These are phyloP conservation scores for Tephrocybe sp. DNA, from an alignment of 768 basidiomycete species.

Conservation along the genomic window DNA sequence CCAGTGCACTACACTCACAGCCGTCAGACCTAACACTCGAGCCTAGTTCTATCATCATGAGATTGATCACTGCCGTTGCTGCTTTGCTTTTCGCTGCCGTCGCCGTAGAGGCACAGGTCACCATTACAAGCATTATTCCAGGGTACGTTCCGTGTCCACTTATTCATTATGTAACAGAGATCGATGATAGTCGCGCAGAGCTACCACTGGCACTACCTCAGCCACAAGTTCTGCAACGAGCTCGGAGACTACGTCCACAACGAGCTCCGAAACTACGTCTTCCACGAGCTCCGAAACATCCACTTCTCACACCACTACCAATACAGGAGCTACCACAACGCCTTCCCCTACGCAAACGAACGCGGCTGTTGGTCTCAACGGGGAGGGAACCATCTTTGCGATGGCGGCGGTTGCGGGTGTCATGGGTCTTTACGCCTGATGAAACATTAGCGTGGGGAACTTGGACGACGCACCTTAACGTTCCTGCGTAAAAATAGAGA, in stretches of 20 bases:
- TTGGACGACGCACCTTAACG: too few relatives aligned
- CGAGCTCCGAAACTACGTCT: neutral
- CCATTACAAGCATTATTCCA: slow-evolving; percentile 11
- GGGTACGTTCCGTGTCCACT: slow-evolving; percentile 4
- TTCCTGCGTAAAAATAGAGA: too few relatives aligned
- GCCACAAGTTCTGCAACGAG: neutral
- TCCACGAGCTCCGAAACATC: neutral
- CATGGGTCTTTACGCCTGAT: slow-evolving; percentile 13
- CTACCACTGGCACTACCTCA: neutral
- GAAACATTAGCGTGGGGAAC: too few relatives aligned
- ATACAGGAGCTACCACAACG: slow-evolving; percentile 1
- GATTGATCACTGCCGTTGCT: neutral
- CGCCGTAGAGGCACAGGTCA: slow-evolving; percentile 10
- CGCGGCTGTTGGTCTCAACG: slow-evolving; percentile 7
- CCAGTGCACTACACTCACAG: slow-evolving; percentile 5
- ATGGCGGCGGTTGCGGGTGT: slow-evolving; percentile 14
- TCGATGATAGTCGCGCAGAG: neutral
- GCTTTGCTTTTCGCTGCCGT: slow-evolving; percentile 6
- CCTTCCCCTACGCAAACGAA: slow-evolving; percentile 2
- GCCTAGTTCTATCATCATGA: neutral
- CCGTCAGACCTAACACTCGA: neutral
- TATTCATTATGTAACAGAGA: neutral
- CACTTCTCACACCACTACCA: neutral
- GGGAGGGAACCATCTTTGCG: slow-evolving; percentile 9
- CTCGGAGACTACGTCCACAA: neutral